Percentiles rank a stretch among this genome's conserved stretches.
Conservation (phyloP, 371 early-diverging fungal species). For the Mucor mucedo region DNA sequence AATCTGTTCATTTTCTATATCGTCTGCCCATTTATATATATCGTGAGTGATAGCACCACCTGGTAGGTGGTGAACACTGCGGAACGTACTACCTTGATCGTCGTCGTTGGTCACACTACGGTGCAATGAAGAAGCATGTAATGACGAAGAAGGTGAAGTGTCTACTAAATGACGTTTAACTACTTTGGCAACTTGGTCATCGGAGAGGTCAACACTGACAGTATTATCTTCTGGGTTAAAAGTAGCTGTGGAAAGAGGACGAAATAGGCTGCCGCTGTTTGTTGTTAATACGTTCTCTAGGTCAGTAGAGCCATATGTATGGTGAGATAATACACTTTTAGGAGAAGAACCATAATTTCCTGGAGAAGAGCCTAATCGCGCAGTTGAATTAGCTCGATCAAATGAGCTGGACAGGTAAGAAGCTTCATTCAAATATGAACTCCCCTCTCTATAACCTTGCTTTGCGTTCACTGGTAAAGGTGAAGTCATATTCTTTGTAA, state of each 20-base stretch:
- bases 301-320: constrained; percentile 43
- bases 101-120: constrained; percentile 18
- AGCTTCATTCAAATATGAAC: constrained; percentile 10
- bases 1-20: constrained; percentile 38
- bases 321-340: constrained; percentile 29
- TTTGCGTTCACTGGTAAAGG: constrained; percentile 59
- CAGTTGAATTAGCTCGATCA: constrained; percentile 38
- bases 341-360: constrained; percentile 36
- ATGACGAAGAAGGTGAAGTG: constrained; percentile 42
- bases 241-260: constrained; percentile 42
- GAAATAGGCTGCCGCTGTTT: constrained; percentile 33
- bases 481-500: constrained; percentile 35
- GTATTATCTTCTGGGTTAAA: constrained; percentile 48
- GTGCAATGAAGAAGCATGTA: constrained; percentile 26
- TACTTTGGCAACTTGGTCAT: constrained; percentile 69
- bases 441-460: constrained; percentile 34
- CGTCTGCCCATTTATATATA: constrained; percentile 64
- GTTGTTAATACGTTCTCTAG: constrained; percentile 37
- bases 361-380: constrained; percentile 46
- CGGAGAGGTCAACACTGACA: constrained; percentile 57
- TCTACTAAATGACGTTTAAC: constrained; percentile 73
- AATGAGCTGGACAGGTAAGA: constrained; percentile 37
- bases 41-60: constrained; percentile 65
- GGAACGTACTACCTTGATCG: constrained; percentile 14
- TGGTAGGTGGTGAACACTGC: constrained; percentile 49